phyloP scores from a whole-genome alignment of 2,329 filamentous ascomycete species.

The Didymosphaeria variabile region DNA sequence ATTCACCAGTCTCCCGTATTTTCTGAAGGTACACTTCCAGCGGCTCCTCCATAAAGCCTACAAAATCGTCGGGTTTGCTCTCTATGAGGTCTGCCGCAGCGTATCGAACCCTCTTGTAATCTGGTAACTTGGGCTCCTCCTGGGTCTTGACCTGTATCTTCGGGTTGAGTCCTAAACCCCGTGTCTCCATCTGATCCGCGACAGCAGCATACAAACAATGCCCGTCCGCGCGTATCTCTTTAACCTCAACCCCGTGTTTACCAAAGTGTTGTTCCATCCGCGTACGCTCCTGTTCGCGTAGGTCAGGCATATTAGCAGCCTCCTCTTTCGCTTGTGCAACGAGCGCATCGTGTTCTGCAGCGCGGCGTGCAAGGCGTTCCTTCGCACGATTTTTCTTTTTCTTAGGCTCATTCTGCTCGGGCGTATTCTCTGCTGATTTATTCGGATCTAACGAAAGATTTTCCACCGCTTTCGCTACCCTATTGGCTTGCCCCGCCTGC shows the following conservation, averaged over 20 bases:
- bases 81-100: constrained; percentile 81
- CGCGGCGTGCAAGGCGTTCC: constrained; percentile 86
- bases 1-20: constrained; percentile 88
- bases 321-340: constrained; percentile 75
- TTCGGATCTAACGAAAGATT: constrained; percentile 25
- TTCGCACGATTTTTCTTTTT: constrained; percentile 93
- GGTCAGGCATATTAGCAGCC: constrained; percentile 62
- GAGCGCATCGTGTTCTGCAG: constrained; percentile 80
- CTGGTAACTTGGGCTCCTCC: constrained; percentile 27
- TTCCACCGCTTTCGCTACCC: constrained; percentile 25
- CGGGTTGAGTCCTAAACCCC: constrained; percentile 43
- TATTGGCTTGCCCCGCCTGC: constrained; percentile 20
- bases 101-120: constrained; percentile 73
- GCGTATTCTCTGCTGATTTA: constrained; percentile 3
- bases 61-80: constrained; percentile 79
- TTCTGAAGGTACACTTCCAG: constrained; percentile 76
- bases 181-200: constrained; percentile 77
- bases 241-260: constrained; percentile 72
- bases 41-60: constrained; percentile 84
- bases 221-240: constrained; percentile 86
- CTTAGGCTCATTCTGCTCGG: constrained; percentile 26
- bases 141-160: constrained; percentile 42
- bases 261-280: constrained; percentile 75
- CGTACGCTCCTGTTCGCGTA: constrained; percentile 51
- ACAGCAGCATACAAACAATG: constrained; percentile 95